Evolutionary conservation across 495 filamentous ascomycete genomes (phyloP).

Genomic region (Neurospora tetraspora): DNA sequence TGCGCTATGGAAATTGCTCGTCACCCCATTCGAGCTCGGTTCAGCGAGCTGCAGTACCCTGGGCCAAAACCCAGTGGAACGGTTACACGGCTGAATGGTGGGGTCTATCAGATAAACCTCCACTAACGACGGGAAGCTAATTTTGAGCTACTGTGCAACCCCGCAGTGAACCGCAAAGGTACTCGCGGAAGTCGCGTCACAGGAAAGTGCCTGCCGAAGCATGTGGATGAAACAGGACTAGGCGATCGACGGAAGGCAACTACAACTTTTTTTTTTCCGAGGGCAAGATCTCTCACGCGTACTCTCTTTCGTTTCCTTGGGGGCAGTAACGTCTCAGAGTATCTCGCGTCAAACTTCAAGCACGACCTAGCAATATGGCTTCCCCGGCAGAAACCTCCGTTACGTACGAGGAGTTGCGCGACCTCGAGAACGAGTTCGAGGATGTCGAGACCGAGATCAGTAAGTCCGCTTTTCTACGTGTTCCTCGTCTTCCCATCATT

Average conservation of each 20-base stretch:
- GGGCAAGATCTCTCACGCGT: not conserved
- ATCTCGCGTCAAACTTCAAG: not conserved
- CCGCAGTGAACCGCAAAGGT: not conserved
- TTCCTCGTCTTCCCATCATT: not conserved
- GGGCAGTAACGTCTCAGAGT: not conserved
- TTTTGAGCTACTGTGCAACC: not conserved
- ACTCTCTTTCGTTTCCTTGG: not conserved
- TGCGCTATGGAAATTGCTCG: not conserved
- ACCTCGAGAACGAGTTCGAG: slow-evolving; percentile 62
- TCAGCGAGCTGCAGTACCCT: not conserved
- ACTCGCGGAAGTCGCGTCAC: not conserved
- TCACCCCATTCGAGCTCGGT: not conserved
- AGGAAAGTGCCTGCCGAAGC: not conserved
- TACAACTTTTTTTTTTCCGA: not conserved
- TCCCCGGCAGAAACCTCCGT: slow-evolving; percentile 31
- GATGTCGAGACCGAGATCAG: slow-evolving; percentile 59
- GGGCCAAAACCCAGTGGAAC: not conserved
- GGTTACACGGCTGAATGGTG: not conserved
- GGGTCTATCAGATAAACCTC: not conserved
- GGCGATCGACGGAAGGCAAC: not conserved
- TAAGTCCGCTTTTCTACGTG: slow-evolving; percentile 28
- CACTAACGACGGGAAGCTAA: not conserved
- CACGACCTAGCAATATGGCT: not conserved
- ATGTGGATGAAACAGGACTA: not conserved
- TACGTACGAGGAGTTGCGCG: slow-evolving; percentile 47